phyloP scores from a whole-genome alignment of 495 filamentous ascomycete species.

The Pseudotulostoma volvatum region DNA sequence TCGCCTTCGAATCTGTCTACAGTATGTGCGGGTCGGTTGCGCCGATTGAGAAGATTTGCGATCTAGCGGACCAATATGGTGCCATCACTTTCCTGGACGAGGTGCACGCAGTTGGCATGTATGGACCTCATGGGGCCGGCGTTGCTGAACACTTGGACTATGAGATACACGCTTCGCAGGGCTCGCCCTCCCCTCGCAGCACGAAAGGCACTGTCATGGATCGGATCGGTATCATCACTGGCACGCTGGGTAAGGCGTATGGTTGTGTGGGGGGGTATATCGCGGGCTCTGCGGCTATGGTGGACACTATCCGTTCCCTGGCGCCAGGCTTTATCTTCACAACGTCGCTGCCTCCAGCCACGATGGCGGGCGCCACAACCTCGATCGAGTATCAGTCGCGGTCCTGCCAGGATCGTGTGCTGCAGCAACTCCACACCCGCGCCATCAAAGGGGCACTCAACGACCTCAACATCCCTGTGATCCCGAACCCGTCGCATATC shows the following conservation, averaged over 20 bases:
- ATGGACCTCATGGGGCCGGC: constrained; percentile 87
- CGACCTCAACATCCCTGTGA: constrained; percentile 80
- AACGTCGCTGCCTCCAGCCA: constrained; percentile 85
- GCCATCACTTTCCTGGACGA: constrained; percentile 96
- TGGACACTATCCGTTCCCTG: constrained; percentile 90
- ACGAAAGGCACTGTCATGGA: constrained; percentile 78
- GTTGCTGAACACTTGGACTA: constrained; percentile 96
- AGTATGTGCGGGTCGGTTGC: constrained; percentile 98
- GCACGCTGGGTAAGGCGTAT: constrained; percentile 92
- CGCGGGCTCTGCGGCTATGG: constrained; percentile 70
- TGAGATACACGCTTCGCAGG: constrained; percentile 38
- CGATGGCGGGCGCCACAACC: constrained; percentile 84
- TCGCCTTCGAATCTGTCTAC: constrained; percentile 96
- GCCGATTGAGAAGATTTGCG: constrained; percentile 87
- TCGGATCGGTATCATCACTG: constrained; percentile 92
- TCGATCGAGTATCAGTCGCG: constrained; percentile 85
- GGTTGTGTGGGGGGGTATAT: constrained; percentile 97
- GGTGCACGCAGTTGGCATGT: constrained; percentile 98
- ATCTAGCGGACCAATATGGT: constrained; percentile 92
- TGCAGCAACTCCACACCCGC: constrained; percentile 91
- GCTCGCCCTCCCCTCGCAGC: constrained; percentile 44
- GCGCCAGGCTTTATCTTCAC: constrained; percentile 99
- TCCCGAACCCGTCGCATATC: constrained; percentile 94
- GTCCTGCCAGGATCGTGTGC: constrained; percentile 63
- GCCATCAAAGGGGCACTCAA: constrained; percentile 70